Evolutionary conservation across 129 eudicot species (phyloP).

Genomic region (Heracleum sosnowskyi): DNA sequence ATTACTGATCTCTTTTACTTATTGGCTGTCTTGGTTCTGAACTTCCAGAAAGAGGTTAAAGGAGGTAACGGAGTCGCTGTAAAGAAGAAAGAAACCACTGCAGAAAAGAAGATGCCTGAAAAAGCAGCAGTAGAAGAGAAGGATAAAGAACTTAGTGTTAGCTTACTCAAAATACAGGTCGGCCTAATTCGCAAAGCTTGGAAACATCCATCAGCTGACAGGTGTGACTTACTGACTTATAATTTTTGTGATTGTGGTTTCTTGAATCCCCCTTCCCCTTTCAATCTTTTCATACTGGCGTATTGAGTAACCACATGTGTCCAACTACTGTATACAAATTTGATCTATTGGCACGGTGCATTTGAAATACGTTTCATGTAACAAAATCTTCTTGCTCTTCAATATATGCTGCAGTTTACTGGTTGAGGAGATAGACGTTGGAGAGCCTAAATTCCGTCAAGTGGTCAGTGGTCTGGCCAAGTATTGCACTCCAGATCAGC

Average conservation of each 20-base stretch:
- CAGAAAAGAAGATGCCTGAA: constrained; percentile 58
- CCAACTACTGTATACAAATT: neutral
- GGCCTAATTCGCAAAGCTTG: constrained; percentile 91
- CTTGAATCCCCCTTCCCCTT: neutral
- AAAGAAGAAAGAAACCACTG: constrained; percentile 49
- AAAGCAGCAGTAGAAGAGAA: constrained; percentile 60
- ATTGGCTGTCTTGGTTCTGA: neutral
- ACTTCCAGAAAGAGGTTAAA: constrained; percentile 43
- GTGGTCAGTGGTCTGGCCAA: constrained; percentile 98
- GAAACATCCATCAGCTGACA: constrained; percentile 99
- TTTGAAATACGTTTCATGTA: neutral
- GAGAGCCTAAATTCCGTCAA: constrained; percentile 81
- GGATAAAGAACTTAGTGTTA: constrained; percentile 69
- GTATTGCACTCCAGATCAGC: constrained; percentile 75
- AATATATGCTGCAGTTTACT: constrained; percentile 55
- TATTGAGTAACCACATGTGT: neutral
- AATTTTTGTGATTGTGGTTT: neutral
- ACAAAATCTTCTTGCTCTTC: constrained; percentile 8
- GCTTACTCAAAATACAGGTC: constrained; percentile 75
- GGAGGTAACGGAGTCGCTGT: constrained; percentile 35
- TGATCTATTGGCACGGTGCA: neutral
- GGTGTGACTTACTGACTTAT: constrained; percentile 25
- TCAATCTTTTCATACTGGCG: neutral
- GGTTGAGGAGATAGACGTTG: constrained; percentile 97
- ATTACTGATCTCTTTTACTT: neutral